A percentile compares a stretch with the other conserved stretches of the same genome.
Evolutionary conservation across 352 stramenopile species (phyloP).

Genomic region (Plasmopara halstedii): DNA sequence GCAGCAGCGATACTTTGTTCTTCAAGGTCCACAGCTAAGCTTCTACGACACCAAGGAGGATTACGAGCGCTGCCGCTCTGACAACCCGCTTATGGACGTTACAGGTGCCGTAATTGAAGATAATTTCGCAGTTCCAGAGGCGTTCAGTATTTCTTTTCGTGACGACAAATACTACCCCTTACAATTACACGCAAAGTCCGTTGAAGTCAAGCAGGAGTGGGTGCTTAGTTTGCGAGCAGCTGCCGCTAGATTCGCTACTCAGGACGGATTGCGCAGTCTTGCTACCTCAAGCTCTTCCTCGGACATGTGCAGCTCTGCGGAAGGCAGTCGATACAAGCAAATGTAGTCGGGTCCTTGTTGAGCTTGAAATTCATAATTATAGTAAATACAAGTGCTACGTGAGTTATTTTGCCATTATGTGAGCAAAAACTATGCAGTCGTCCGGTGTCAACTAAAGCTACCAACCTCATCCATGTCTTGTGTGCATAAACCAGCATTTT

Average conservation of each 20-base stretch:
- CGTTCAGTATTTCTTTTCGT: conserved; percentile 73
- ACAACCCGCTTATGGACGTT: conserved; percentile 78
- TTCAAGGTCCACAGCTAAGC: conserved; percentile 67
- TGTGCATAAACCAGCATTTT: too few species aligned
- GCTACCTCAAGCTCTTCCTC: conserved; percentile 26
- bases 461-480: too few species aligned
- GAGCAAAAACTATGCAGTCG: too few species aligned
- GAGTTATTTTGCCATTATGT: too few species aligned
- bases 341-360: too few species aligned
- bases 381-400: too few species aligned
- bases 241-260: conserved; percentile 17
- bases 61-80: conserved; percentile 71
- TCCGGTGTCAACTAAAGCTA: too few species aligned
- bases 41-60: conserved; percentile 85
- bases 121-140: conserved; percentile 67
- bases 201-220: conserved; percentile 73
- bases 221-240: conserved; percentile 64
- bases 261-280: conserved; percentile 11
- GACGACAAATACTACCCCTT: conserved; percentile 78
- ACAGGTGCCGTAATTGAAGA: conserved; percentile 69
- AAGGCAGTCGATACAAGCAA: conserved; percentile 33
- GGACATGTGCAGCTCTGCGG: conserved; percentile 15
- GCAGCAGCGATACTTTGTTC: conserved; percentile 84
- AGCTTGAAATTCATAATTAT: too few species aligned
- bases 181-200: conserved; percentile 74